Evolutionary conservation across 1,284 basidiomycete genomes (phyloP), one percentile per base, ranked within the genome.

Genomic region (Clitocybe nebularis): DNA sequence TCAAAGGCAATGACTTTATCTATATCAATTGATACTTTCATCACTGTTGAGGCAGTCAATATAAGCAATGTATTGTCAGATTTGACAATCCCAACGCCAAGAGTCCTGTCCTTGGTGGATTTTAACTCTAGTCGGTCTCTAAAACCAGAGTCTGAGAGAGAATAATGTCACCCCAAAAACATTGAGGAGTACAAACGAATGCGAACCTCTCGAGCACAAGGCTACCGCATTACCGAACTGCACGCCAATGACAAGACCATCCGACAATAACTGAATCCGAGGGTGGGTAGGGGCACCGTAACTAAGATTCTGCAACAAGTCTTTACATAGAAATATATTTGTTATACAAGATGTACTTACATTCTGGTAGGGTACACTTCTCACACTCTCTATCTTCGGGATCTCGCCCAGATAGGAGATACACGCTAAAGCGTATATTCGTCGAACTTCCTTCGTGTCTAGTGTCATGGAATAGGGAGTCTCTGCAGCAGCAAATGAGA

Each of bases 171-270:
- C 30, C 22, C 36, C 26, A 5, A 19, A 11, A 36, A n/a, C n/a
- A 16, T 2, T 20, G 7, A 23, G 28, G 39, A 19, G 5, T 1
- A 19, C 36, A 4, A 33, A 21, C 11, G n/a, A 40, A 16, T 13
- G 46, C 64, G 8, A 52, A 84, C 85, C 75, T 66, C 74, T 71
- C 35, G 82, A 74, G 57, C 81, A 83, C 8, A 89, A 62, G 4
- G 81, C 79, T n/a, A 88, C 75, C 1, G 84, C 80, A 59, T 89
- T 85, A 11, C 84, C 84, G 51, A 88, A 89, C 51, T 87, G 77
- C 5, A 88, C 72, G 39, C 74, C 70, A 23, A 81, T 63, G 5
- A 86, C 54, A 21, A 71, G 64, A 20, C 81, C 84, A 14, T 67
- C 71, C 9, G 69, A 63, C 20, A 87, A 61, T 11, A 81, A 66